A percentile compares a stretch with the other conserved stretches of the same genome.
Evolutionary conservation across 306 rosid species (phyloP).

Genomic region (Prunus dulcis): DNA sequence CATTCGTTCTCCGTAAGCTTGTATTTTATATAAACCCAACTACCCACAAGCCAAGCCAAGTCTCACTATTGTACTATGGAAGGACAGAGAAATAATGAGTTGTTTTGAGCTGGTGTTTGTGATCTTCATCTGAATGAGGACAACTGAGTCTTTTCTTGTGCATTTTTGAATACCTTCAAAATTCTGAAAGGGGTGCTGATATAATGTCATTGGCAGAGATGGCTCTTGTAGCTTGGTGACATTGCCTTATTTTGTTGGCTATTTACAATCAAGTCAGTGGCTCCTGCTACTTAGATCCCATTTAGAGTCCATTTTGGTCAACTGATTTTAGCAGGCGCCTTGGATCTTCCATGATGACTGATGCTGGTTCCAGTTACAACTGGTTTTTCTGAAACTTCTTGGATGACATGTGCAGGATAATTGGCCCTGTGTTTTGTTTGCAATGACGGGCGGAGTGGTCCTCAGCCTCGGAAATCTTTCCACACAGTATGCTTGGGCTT

Average conservation of each 20-base stretch:
- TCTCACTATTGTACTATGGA: not conserved
- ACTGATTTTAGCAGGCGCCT: not conserved
- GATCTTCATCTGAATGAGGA: no score
- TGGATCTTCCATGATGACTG: not conserved
- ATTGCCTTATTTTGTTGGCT: no score
- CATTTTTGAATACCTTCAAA: no score
- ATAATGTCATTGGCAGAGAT: no score
- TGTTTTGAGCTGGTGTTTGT: no score
- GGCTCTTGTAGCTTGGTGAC: no score
- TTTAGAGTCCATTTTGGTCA: no score
- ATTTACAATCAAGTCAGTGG: no score
- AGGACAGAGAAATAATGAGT: not conserved
- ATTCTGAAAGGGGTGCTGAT: no score
- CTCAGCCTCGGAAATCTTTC: conserved; percentile 81
- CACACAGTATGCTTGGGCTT: conserved; percentile 86
- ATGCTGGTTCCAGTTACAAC: not conserved
- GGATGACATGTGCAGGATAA: conserved; percentile 52
- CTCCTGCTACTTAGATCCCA: no score
- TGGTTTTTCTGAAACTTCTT: conserved; percentile 1
- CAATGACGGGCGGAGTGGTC: conserved; percentile 83
- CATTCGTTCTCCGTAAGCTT: not conserved
- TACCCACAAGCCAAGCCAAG: no score
- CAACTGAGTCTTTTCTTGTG: no score
- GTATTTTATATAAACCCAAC: not conserved
- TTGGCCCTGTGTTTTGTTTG: conserved; percentile 79